A percentile compares a stretch with the other conserved stretches of the same genome.
Evolutionary conservation across 495 filamentous ascomycete species (phyloP).

Genomic region (Glarea lozoyensis): DNA sequence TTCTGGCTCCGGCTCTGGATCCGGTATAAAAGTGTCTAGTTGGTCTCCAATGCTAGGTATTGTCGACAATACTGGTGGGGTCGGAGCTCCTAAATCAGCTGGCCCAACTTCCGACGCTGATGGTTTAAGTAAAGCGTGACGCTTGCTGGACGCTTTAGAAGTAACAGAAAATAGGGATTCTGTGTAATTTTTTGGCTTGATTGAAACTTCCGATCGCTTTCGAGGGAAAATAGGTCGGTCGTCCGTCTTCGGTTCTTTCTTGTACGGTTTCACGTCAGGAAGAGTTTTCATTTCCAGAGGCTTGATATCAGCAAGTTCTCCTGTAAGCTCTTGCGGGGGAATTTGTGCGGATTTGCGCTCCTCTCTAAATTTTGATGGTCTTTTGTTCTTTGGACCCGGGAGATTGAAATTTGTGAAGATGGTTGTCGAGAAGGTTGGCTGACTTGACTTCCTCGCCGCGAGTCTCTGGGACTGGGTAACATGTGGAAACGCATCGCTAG

Average conservation of each 20-base stretch:
- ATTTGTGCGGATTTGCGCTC: neutral
- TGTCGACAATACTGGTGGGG: constrained; percentile 11
- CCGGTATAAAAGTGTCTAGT: neutral
- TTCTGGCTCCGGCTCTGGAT: neutral
- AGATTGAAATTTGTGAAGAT: constrained; percentile 14
- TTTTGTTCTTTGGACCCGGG: constrained; percentile 4
- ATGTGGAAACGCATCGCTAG: constrained; percentile 10
- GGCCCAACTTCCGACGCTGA: constrained; percentile 3
- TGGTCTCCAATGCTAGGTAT: neutral
- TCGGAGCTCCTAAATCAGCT: constrained; percentile 15
- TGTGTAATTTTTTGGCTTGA: neutral
- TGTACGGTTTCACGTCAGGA: no score
- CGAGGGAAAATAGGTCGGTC: neutral
- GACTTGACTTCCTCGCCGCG: neutral
- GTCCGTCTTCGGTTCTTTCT: neutral
- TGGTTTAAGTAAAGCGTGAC: constrained; percentile 16
- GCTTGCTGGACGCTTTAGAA: constrained; percentile 9
- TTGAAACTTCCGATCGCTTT: neutral
- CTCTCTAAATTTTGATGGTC: neutral
- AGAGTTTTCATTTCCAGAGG: no score
- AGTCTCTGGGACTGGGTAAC: constrained; percentile 4
- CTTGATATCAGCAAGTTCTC: neutral
- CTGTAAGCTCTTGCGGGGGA: neutral
- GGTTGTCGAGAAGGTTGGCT: constrained; percentile 3
- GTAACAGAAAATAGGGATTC: constrained; percentile 10